A percentile compares a stretch with the other conserved stretches of the same genome.
Conservation (phyloP, 441 rosid species). For the Populus hybrid region DNA sequence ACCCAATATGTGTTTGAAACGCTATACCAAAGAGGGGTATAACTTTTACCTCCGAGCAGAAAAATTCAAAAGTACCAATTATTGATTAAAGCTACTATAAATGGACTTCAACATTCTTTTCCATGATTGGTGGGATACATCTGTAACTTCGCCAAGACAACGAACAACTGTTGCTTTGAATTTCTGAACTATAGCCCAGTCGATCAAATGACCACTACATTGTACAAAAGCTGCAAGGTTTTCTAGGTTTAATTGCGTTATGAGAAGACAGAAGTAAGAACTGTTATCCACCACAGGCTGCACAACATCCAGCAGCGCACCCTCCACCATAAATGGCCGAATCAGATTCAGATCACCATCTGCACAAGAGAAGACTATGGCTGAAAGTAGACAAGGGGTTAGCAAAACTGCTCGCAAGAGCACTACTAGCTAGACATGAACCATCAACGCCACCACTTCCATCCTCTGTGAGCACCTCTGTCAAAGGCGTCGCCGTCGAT, state of each 20-base stretch:
- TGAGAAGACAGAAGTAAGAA: neutral
- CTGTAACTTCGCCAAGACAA: neutral
- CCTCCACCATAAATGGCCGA: conserved; percentile 36
- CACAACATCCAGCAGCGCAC: conserved; percentile 48
- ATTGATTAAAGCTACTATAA: neutral
- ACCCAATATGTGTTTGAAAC: too few relatives aligned
- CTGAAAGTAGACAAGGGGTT: conserved; percentile 38
- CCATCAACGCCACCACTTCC: conserved; percentile 17
- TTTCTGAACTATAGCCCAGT: neutral
- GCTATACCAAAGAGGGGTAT: too few relatives aligned
- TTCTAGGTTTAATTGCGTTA: neutral
- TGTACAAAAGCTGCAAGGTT: neutral
- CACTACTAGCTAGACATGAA: neutral
- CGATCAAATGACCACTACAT: neutral
- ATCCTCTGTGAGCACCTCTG: conserved; percentile 17
- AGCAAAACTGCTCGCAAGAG: conserved; percentile 38
- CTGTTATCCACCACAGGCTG: conserved; percentile 50
- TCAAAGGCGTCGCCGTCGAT: conserved; percentile 36
- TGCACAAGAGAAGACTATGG: conserved; percentile 44
- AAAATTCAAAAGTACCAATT: neutral
- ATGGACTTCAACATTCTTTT: neutral
- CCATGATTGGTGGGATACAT: neutral
- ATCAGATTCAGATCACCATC: conserved; percentile 29
- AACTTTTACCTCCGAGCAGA: neutral
- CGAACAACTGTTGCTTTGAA: neutral